These are phyloP conservation scores for Volvariella surrecta DNA, from an alignment of 1,284 basidiomycete genomes.

Conservation along the genomic window DNA sequence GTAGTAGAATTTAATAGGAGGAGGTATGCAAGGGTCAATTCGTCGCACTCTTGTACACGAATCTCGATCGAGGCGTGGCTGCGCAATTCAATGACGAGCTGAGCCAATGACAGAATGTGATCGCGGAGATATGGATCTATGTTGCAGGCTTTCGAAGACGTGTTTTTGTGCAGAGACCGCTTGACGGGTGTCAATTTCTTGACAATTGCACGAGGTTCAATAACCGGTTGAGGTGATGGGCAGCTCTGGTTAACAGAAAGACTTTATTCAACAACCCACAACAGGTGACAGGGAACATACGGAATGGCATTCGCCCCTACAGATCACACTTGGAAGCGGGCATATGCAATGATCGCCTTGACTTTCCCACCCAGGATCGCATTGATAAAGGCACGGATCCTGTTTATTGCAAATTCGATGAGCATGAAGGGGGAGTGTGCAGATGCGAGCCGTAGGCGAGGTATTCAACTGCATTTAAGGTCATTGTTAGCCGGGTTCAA, in stretches of 20 bases:
- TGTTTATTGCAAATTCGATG: constrained; percentile 23
- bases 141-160: background rate
- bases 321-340: constrained; percentile 26
- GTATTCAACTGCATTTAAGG: constrained; percentile 14
- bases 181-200: background rate
- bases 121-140: background rate
- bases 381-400: constrained; percentile 27
- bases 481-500: background rate
- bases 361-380: constrained; percentile 20
- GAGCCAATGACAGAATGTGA: background rate
- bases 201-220: background rate
- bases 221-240: background rate
- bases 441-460: constrained; percentile 20
- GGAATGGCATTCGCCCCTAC: constrained; percentile 32
- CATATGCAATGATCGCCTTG: constrained; percentile 30
- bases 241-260: too few species aligned
- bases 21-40: background rate
- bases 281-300: background rate
- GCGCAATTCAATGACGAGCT: background rate
- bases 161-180: background rate
- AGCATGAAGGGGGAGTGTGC: constrained; percentile 24
- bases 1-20: background rate
- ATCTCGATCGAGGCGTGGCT: background rate
- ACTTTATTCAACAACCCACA: too few species aligned
- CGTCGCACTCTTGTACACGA: background rate